Evolutionary conservation across 2,329 filamentous ascomycete genomes (phyloP), one percentile per base, ranked within the genome.

Genomic region (Fusarium compactum): DNA sequence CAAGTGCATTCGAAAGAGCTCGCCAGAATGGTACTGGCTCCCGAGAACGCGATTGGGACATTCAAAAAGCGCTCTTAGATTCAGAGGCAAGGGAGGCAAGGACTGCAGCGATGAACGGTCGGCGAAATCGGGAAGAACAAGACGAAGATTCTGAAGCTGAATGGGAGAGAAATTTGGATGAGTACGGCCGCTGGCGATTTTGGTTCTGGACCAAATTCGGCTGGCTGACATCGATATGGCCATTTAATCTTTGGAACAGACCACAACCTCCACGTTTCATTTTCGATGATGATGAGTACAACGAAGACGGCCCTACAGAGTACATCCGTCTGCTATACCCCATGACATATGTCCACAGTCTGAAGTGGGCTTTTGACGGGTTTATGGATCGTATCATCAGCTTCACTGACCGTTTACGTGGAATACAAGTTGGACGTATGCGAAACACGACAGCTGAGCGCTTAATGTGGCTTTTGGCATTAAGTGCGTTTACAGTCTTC

Each of bases 251-350:
- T n/a, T 38, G 34, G 34, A 38, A 38, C 34, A 38, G 34, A 38
- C 34, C 9, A 38, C 34, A 38, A 2, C 34, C 34, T n/a, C 34
- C 34, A 11, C 34, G 9, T 6, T 38, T 38, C 34, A 38, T 38
- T 38, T 38, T 38, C 6, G 18, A 38, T 45, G 63, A 65, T 2
- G 52, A 62, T 1, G 60, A 70, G 5, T 57, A 48, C 11, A 45
- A 65, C 18, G 22, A 65, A 16, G 68, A 60, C 6, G 64, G 47
- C 6, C 64, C 61, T 15, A 52, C 59, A 22, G 60, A 75, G 34
- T 77, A 76, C 70, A 71, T 72, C 66, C 71, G 71, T 20, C 62
- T 80, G 5, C 50, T 79, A 6, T 74, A 79, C 29, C 80, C 79
- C 1, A 68, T 74, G 58, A 79, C 77, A 8, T 80, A 80, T 30